Base-by-base conservation (phyloP, 225 moss, liverwort and hornwort genomes). In the Neckera pumila region DNA sequence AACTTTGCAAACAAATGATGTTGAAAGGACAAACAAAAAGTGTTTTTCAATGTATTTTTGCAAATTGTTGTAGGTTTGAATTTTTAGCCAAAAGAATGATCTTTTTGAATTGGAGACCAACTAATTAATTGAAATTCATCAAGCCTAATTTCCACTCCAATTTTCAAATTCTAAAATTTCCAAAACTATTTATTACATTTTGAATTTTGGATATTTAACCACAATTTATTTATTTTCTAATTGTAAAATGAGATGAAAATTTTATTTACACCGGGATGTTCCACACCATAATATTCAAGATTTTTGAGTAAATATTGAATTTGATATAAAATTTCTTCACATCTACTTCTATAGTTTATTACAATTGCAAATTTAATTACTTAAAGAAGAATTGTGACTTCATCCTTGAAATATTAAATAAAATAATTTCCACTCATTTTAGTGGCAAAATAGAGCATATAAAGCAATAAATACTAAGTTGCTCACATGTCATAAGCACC, bases 51-150 rank as follows among this genome's bases (percentile, higher is more conserved):
- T 20, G 11, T 33, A 49, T 4, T 20, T 20, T 19, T 0, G 18
- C 4, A 49, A 33, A 8, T 33, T 12, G 0, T 0, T 75, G 1
- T 33, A 34, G 8, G 34, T 33, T 49, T 51, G 1, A 2, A 51
- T 33, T 33, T 33, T 21, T 1, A 18, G 7, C 2, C 11, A 51
- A 4, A 20, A 45, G 7, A 51, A 33, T 12, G 7, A 21, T 33
- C 4, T 12, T 20, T 51, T 51, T 2, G 1, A 21, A 34, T 34
- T 34, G 0, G 21, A 34, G 8, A 51, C 34, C 21, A 76, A 34
- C 2, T 5, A 7, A 20, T 11, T 11, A 31, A 74, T 31, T 18
- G 2, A 19, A 47, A 11, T 17, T 10, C 3, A 45, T 17, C 11
- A 73, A 6, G 10, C 2, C 17, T 28, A 45, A 1, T 17, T 17